These are phyloP conservation scores for Malus hybrid DNA, from an alignment of 331 rosid species.

Conservation along the genomic window DNA sequence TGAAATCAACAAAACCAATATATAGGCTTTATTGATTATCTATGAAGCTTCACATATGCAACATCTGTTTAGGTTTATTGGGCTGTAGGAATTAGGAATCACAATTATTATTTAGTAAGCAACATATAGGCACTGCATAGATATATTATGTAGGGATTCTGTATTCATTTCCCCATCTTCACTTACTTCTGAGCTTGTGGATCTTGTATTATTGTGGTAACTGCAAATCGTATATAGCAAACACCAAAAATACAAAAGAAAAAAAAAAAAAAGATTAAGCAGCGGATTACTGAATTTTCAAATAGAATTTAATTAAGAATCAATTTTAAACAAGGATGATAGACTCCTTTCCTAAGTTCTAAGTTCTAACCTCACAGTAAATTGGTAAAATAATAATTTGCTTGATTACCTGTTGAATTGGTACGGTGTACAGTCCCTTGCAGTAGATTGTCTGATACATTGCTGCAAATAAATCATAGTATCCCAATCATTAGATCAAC, in stretches of 20 bases:
- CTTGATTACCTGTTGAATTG: not conserved
- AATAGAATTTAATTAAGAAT: too few relatives aligned
- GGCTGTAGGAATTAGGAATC: too few relatives aligned
- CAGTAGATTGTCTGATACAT: conserved; percentile 12
- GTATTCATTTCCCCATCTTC: not conserved
- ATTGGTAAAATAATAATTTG: not conserved
- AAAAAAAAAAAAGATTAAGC: not conserved
- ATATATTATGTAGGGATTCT: too few relatives aligned
- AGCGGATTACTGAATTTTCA: not conserved
- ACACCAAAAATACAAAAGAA: not conserved
- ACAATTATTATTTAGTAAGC: too few relatives aligned
- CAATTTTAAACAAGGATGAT: too few relatives aligned
- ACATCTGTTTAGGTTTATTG: too few relatives aligned
- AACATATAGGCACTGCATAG: not conserved
- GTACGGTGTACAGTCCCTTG: not conserved
- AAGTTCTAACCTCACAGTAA: too few relatives aligned
- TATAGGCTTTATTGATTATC: too few relatives aligned
- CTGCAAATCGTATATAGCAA: not conserved
- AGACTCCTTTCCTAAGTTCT: too few relatives aligned
- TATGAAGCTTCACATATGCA: too few relatives aligned
- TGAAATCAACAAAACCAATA: too few relatives aligned
- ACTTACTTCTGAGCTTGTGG: too few relatives aligned
- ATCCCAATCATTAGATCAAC: not conserved
- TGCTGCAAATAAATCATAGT: not conserved
- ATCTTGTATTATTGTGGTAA: not conserved